phyloP scores from a whole-genome alignment of 2,329 filamentous ascomycete species.

The Drechslerella stenobrocha region DNA sequence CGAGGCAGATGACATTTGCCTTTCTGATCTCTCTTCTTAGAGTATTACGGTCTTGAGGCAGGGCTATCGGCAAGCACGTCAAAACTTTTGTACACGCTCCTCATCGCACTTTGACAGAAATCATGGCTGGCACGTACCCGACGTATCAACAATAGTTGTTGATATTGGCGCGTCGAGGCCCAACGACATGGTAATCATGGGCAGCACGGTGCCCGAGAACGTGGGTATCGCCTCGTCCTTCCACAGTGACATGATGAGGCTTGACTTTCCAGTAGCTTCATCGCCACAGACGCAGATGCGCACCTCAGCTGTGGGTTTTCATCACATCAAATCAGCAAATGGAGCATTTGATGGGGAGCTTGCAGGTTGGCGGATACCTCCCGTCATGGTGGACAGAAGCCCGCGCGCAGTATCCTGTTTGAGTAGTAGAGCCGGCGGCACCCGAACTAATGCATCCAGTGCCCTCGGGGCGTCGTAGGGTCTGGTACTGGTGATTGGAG shows the following conservation, averaged over 20 bases:
- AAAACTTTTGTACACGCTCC: neutral
- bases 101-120: neutral
- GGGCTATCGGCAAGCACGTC: constrained; percentile 59
- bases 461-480: too few relatives aligned
- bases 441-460: too few relatives aligned
- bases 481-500: too few relatives aligned
- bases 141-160: constrained; percentile 96
- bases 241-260: constrained; percentile 89
- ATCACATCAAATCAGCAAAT: neutral
- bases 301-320: constrained; percentile 43
- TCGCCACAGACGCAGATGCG: constrained; percentile 47
- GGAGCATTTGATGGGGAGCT: neutral
- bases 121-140: constrained; percentile 54
- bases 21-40: constrained; percentile 93
- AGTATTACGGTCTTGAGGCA: constrained; percentile 87
- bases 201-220: constrained; percentile 92
- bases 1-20: constrained; percentile 92
- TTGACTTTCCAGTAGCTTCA: constrained; percentile 78
- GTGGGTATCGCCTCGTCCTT: constrained; percentile 95
- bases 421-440: too few relatives aligned
- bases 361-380: neutral
- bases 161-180: constrained; percentile 95
- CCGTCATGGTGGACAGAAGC: neutral
- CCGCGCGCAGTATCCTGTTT: too few relatives aligned
- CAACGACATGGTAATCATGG: constrained; percentile 90